Percentiles rank a stretch among this genome's conserved stretches.
Conservation (phyloP, 495 filamentous ascomycete species). For the Monascus purpureus region DNA sequence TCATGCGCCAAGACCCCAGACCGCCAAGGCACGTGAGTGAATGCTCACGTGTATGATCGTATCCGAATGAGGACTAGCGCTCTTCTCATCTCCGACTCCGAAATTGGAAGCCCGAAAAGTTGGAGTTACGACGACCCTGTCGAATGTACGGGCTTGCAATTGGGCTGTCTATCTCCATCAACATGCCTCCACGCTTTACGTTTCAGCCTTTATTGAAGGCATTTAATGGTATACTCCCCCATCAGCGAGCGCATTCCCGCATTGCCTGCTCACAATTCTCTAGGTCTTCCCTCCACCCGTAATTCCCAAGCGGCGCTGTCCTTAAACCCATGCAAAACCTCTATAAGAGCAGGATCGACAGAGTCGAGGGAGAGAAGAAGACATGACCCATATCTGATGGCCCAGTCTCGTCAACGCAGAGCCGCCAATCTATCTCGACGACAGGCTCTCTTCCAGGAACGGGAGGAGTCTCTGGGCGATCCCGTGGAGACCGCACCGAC, state of each 20-base stretch:
- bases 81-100: slow-evolving; percentile 6
- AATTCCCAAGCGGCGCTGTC: slow-evolving; percentile 16
- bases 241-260: too few species aligned
- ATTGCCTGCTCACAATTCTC: too few species aligned
- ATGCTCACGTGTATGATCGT: too few species aligned
- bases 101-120: too few species aligned
- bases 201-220: slow-evolving; percentile 46
- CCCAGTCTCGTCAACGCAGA: slow-evolving; percentile 65
- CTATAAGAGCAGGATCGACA: slow-evolving; percentile 23
- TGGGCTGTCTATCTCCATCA: slow-evolving; percentile 7
- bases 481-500: slow-evolving; percentile 66
- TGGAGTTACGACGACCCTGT: too few species aligned
- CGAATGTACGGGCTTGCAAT: slow-evolving; percentile 1
- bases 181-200: slow-evolving; percentile 66
- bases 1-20: background rate
- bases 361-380: slow-evolving; percentile 21
- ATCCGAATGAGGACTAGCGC: slow-evolving; percentile 16
- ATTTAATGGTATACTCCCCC: slow-evolving; percentile 41
- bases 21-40: too few species aligned
- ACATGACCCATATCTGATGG: slow-evolving; percentile 31
- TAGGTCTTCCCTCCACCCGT: slow-evolving; percentile 24
- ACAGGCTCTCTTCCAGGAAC: slow-evolving; percentile 45
- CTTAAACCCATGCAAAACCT: slow-evolving; percentile 17
- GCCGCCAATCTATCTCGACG: slow-evolving; percentile 64
- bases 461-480: slow-evolving; percentile 50